A percentile compares a stretch with the other conserved stretches of the same genome.
These are phyloP conservation scores for Talaromyces atroroseus DNA, from an alignment of 2,329 filamentous ascomycete species.

Conservation along the genomic window DNA sequence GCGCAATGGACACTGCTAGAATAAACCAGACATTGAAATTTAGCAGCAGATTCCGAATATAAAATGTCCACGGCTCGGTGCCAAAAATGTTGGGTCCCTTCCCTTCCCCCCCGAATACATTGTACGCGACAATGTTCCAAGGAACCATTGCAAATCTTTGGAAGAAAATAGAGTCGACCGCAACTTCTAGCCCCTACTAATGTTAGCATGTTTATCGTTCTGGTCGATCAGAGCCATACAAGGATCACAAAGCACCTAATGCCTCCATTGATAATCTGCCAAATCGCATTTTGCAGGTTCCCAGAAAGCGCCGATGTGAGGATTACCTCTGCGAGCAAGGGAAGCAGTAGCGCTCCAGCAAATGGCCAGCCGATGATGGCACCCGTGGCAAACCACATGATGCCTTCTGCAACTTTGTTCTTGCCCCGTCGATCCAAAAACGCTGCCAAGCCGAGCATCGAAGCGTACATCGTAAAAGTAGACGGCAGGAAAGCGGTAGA, in stretches of 20 bases:
- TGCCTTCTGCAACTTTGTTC: conserved; percentile 71
- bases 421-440: conserved; percentile 88
- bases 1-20: conserved; percentile 67
- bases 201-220: conserved; percentile 21
- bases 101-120: conserved; percentile 75
- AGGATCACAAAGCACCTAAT: conserved; percentile 63
- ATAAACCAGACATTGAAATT: conserved; percentile 97
- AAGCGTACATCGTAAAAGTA: conserved; percentile 93
- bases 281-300: conserved; percentile 55
- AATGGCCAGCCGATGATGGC: conserved; percentile 93
- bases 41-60: conserved; percentile 79
- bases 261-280: conserved; percentile 62
- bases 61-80: conserved; percentile 95
- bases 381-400: conserved; percentile 85
- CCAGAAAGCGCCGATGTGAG: conserved; percentile 50
- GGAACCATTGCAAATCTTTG: conserved; percentile 69
- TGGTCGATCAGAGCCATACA: conserved; percentile 45
- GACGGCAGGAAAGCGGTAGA: conserved; percentile 83
- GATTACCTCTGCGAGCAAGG: conserved; percentile 74
- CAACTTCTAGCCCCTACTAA: conserved; percentile 59
- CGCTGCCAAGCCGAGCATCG: conserved; percentile 75
- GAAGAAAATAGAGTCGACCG: conserved; percentile 80
- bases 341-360: conserved; percentile 71
- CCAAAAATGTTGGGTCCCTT: conserved; percentile 87
- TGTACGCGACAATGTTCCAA: conserved; percentile 93